phyloP scores from a whole-genome alignment of 2,329 filamentous ascomycete species.

The Fusarium staphyleae region DNA sequence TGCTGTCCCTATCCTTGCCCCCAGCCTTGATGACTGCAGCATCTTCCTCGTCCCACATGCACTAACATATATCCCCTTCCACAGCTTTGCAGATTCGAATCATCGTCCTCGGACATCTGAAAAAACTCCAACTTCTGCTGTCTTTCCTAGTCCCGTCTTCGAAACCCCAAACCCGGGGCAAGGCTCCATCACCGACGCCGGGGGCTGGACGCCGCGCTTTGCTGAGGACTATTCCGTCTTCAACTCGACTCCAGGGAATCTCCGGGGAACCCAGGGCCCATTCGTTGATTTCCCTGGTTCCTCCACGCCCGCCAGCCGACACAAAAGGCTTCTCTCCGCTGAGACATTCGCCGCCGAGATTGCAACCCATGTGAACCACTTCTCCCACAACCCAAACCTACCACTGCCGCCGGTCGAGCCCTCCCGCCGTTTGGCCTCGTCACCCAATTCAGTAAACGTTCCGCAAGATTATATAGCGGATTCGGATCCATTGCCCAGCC shows the following conservation, averaged over 20 bases:
- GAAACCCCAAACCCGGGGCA: conserved; percentile 62
- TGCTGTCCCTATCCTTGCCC: conserved; percentile 1
- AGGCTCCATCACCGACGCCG: conserved; percentile 56
- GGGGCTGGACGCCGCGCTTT: conserved; percentile 67
- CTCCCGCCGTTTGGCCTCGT: conserved; percentile 64
- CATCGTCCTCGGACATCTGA: conserved; percentile 66
- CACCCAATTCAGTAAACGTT: conserved; percentile 55
- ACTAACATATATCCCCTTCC: conserved; percentile 47
- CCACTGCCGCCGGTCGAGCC: conserved; percentile 67
- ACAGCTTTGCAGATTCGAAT: conserved; percentile 70
- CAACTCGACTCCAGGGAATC: conserved; percentile 67
- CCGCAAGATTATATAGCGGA: conserved; percentile 44
- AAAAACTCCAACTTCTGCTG: conserved; percentile 62
- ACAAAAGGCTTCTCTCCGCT: conserved; percentile 61
- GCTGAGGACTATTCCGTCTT: conserved; percentile 72
- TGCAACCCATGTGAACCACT: conserved; percentile 68
- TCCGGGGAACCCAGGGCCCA: conserved; percentile 54
- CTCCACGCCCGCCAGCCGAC: conserved; percentile 48
- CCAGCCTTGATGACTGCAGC: conserved; percentile 18
- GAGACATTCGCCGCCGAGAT: conserved; percentile 59
- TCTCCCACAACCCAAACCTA: conserved; percentile 60
- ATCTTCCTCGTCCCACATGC: conserved; percentile 26
- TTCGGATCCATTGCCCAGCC: conserved; percentile 41
- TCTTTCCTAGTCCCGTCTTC: conserved; percentile 63
- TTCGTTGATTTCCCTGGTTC: conserved; percentile 55